These are phyloP conservation scores for Clohesyomyces aquaticus DNA, from an alignment of 495 filamentous ascomycete genomes.

Conservation along the genomic window DNA sequence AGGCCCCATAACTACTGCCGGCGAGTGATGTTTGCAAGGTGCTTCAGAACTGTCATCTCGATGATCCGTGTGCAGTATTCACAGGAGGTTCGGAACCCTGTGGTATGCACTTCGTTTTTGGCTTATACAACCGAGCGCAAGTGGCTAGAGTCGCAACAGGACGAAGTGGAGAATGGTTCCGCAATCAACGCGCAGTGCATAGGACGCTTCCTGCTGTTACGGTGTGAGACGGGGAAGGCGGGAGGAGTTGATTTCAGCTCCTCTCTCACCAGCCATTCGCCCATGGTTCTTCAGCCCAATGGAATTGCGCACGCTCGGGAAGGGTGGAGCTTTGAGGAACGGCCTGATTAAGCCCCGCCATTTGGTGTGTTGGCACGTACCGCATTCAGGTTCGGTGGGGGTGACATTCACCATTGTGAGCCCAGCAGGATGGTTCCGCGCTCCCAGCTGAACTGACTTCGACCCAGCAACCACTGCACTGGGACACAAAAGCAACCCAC, in stretches of 20 bases:
- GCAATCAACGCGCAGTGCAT: too few relatives aligned
- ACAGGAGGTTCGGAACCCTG: too few relatives aligned
- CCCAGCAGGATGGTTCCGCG: slow-evolving; percentile 5
- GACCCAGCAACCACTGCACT: slow-evolving; percentile 6
- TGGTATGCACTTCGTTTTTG: too few relatives aligned
- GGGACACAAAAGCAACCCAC: slow-evolving; percentile 2
- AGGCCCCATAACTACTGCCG: not conserved
- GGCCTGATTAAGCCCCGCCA: not conserved
- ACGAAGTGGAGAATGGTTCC: too few relatives aligned
- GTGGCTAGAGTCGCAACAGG: too few relatives aligned
- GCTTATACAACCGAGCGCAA: too few relatives aligned
- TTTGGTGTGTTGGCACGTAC: not conserved
- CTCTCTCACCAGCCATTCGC: not conserved
- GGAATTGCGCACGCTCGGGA: not conserved
- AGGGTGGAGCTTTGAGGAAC: not conserved
- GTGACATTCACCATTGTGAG: not conserved
- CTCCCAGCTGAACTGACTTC: not conserved
- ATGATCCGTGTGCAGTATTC: too few relatives aligned
- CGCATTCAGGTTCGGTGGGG: not conserved
- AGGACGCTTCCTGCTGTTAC: too few relatives aligned
- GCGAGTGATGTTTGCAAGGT: not conserved
- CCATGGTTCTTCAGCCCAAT: not conserved
- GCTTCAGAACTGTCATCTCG: not conserved
- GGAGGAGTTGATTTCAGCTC: not conserved
- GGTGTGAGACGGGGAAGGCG: not conserved